Conservation (phyloP, 495 filamentous ascomycete species). For the Penicillium dipodomyicola region DNA sequence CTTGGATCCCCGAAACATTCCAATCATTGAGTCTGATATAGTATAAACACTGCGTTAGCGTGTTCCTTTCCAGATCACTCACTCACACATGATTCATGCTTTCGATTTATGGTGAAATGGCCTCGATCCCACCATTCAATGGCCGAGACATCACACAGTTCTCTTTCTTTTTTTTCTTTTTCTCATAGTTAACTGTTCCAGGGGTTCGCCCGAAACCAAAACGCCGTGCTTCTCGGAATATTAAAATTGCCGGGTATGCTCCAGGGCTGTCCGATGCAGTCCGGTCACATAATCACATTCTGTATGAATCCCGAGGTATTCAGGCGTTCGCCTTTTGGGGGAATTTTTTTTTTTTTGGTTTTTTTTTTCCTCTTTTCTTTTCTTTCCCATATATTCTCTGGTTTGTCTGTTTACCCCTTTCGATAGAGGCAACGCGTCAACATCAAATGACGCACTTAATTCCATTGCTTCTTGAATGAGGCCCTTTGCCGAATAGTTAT, state of each 20-base stretch:
- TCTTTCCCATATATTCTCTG: neutral
- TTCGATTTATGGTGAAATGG: neutral
- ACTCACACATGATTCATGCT: neutral
- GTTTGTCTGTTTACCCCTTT: neutral
- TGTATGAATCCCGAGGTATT: neutral
- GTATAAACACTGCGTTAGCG: conserved; percentile 5
- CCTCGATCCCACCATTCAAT: conserved; percentile 1
- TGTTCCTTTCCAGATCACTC: neutral
- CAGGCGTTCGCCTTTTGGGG: neutral
- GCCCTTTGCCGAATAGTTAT: neutral
- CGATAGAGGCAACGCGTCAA: neutral
- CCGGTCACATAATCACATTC: neutral
- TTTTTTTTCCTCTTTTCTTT: neutral
- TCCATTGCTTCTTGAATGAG: neutral
- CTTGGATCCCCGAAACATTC: conserved; percentile 4
- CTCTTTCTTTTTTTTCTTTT: neutral
- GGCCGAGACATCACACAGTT: conserved; percentile 1
- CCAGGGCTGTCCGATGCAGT: neutral
- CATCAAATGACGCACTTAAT: neutral
- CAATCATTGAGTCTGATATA: conserved; percentile 5
- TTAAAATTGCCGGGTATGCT: conserved; percentile 2
- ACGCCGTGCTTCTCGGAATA: conserved; percentile 3
- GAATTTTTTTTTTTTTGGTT: neutral
- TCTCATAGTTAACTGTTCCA: neutral
- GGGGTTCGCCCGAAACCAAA: conserved; percentile 10